Evolutionary conservation across 1,284 basidiomycete genomes (phyloP), one percentile per base, ranked within the genome.

Genomic region (Trichosporon ovoides): DNA sequence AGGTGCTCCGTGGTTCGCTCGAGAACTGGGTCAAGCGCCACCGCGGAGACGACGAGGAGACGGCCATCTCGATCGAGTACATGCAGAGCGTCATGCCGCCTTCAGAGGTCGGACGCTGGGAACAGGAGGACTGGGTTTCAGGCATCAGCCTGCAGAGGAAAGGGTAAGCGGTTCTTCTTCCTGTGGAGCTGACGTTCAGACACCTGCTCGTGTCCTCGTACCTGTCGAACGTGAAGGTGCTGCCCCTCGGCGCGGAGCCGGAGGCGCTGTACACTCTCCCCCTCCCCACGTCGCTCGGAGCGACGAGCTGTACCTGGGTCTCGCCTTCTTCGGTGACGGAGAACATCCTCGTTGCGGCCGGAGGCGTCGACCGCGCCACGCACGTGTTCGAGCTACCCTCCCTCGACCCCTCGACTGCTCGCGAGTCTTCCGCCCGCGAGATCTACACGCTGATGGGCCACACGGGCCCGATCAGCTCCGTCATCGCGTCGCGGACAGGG

Each of bases 81-180:
- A 87, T 98, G 58, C 87, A 94, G 75, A 90, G 87, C 28, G 84
- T 96, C 1, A 81, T 98, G 73, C 94, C 95, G 0, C 95, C 95
- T 0, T 84, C 90, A 68, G 86, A 86, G 60, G 83, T 91, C 72
- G 83, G 87, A 0, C 83, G 87, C 34, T 82, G 92, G 56, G 87
- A 89, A 18, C 89, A 93, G 66, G 89, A 98, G 64, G 94, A 97
- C 67, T 98, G 94, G 95, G 87, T 96, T 0, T 90, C 90, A 0
- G 85, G 86, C 13, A 82, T 97, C 24, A 87, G 87, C 43, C 86
- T 87, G 57, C 78, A 80, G 60, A 69, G 86, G 51, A 77, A 83
- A 61, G 86, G 86, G 90, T 92, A 67, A 68, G 87, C n/a, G 18
- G 14, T 2, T 53, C 3, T 2, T 35, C 10, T 12, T 22, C 49